phyloP scores from a whole-genome alignment of 495 filamentous ascomycete genomes.

The Penicillium taxi region DNA sequence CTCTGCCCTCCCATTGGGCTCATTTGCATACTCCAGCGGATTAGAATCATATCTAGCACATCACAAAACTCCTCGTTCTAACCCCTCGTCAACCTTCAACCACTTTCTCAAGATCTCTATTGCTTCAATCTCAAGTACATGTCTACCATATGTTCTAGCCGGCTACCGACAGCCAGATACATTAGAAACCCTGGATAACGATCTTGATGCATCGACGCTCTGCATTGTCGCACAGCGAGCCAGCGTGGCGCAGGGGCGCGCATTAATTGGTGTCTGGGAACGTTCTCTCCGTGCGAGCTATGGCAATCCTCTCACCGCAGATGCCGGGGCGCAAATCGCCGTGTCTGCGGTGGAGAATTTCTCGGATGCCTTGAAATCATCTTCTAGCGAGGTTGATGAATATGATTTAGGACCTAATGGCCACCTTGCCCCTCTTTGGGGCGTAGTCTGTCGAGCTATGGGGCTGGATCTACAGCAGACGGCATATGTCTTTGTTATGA shows the following conservation, averaged over 20 bases:
- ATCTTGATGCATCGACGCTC: constrained; percentile 73
- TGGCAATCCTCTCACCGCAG: constrained; percentile 4
- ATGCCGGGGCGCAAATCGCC: constrained; percentile 17
- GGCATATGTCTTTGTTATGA: constrained; percentile 78
- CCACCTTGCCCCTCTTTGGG: constrained; percentile 78
- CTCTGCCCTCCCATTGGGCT: constrained; percentile 89
- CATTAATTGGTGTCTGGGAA: constrained; percentile 85
- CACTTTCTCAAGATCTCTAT: constrained; percentile 74
- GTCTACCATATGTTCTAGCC: constrained; percentile 77
- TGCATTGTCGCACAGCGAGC: constrained; percentile 85
- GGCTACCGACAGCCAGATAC: constrained; percentile 55
- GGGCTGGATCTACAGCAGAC: constrained; percentile 55
- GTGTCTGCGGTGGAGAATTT: constrained; percentile 29
- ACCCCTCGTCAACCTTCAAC: constrained; percentile 46
- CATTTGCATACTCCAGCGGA: constrained; percentile 92
- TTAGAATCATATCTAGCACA: constrained; percentile 93
- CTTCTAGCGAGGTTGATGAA: constrained; percentile 19
- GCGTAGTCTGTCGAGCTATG: constrained; percentile 56
- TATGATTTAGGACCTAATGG: constrained; percentile 39
- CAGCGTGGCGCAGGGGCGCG: constrained; percentile 74
- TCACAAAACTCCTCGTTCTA: constrained; percentile 41
- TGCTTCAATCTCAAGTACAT: constrained; percentile 65
- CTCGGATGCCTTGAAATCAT: constrained; percentile 32
- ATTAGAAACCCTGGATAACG: constrained; percentile 65
- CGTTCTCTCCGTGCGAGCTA: constrained; percentile 50